Evolutionary conservation across 345 rosid genomes (phyloP).

Genomic region (Hibiscus mutabilis): DNA sequence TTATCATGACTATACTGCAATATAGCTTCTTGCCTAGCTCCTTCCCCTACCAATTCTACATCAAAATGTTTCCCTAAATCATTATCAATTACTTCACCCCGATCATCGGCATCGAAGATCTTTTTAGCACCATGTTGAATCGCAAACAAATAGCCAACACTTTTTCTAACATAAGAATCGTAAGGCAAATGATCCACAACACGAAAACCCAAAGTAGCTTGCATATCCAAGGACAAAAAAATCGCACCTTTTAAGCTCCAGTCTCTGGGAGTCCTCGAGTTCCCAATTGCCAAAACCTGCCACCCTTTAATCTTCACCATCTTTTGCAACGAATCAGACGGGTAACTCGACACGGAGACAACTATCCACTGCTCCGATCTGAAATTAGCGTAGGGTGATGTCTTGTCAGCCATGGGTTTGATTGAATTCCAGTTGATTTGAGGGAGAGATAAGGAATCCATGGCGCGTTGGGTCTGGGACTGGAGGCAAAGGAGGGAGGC

Average conservation of each 20-base stretch:
- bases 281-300: slow-evolving; percentile 87
- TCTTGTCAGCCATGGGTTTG: slow-evolving; percentile 36
- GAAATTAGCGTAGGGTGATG: slow-evolving; percentile 63
- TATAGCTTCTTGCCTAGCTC: slow-evolving; percentile 70
- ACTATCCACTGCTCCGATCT: slow-evolving; percentile 81
- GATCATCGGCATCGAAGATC: slow-evolving; percentile 87
- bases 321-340: slow-evolving; percentile 54
- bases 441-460: slow-evolving; percentile 49
- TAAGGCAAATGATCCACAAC: slow-evolving; percentile 71
- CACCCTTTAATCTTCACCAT: slow-evolving; percentile 76
- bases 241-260: slow-evolving; percentile 87
- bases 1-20: slow-evolving; percentile 88
- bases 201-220: slow-evolving; percentile 71
- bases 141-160: slow-evolving; percentile 86
- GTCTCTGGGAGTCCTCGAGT: slow-evolving; percentile 68
- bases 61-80: slow-evolving; percentile 90
- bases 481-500: slow-evolving; percentile 64
- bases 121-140: slow-evolving; percentile 94
- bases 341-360: slow-evolving; percentile 70
- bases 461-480: slow-evolving; percentile 44
- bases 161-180: slow-evolving; percentile 77
- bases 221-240: slow-evolving; percentile 75
- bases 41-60: slow-evolving; percentile 77
- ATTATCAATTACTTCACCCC: slow-evolving; percentile 76
- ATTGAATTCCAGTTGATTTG: slow-evolving; percentile 66